Conservation (phyloP, 208 protist species). For the Giardia muris region DNA sequence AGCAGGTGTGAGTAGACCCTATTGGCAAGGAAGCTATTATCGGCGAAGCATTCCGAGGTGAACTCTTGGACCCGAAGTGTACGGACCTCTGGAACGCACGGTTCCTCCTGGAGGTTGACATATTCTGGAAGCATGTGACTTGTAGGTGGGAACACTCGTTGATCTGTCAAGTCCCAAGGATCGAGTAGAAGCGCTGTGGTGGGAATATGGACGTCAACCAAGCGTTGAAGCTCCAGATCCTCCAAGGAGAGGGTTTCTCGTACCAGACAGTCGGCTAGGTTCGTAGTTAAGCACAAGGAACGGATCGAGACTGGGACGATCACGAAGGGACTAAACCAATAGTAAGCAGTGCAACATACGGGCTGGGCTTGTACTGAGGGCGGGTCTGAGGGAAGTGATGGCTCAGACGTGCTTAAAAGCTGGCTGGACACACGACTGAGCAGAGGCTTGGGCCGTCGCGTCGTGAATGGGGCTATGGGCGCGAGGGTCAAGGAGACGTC, state of each 20-base stretch:
- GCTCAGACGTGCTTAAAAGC: background rate
- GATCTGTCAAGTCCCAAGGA: background rate
- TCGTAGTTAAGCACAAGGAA: background rate
- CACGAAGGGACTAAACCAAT: background rate
- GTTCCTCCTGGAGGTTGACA: background rate
- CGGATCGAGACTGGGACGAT: background rate
- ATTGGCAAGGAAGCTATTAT: background rate
- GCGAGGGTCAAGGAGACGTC: too few relatives aligned
- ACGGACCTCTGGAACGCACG: background rate
- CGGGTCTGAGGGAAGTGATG: background rate
- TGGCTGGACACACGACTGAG: background rate
- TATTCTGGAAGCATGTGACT: background rate
- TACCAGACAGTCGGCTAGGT: background rate
- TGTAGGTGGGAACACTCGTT: background rate
- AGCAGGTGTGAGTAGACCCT: background rate
- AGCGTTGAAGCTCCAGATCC: background rate
- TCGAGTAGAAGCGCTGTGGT: background rate
- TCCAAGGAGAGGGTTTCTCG: background rate
- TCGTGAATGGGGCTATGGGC: background rate
- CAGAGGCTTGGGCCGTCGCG: background rate
- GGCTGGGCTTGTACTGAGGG: background rate
- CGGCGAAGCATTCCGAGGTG: background rate
- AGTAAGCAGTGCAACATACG: too few relatives aligned
- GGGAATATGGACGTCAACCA: background rate
- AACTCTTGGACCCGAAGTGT: background rate